Evolutionary conservation across 2,329 filamentous ascomycete genomes (phyloP), one percentile per base, ranked within the genome.

Genomic region (Botrytis galanthina): DNA sequence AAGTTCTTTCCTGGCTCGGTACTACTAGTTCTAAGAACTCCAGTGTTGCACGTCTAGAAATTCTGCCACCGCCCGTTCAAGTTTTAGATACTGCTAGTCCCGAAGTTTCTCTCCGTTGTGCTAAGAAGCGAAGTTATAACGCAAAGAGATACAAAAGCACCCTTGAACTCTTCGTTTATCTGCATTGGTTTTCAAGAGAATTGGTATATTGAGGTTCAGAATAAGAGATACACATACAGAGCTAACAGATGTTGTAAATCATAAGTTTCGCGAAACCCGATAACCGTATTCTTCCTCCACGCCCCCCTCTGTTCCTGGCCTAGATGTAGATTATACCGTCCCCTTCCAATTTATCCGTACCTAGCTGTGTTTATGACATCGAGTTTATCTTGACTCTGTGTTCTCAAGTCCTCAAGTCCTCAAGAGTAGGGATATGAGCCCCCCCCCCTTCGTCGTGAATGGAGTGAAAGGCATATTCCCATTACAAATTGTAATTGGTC

Each of bases 181-280:
- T 57, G 51, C n/a, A 3, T 9, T 57, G 14, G 7, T 4, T 29
- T n/a, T 57, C 7, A 18, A 57, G 14, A 14, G 6, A 9, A 29
- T 9, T 0, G 0, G 12, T 29, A 2, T 29, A 32, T 6, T 9
- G 14, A 9, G 3, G n/a, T 18, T 9, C 14, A 4, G 14, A 29
- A n/a, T 16, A 29, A 29, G 14, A 54, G n/a, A 32, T 32, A 54
- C 14, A 29, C 6, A 9, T 29, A 29, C n/a, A 57, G n/a, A 57
- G n/a, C n/a, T 54, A 29, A 32, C 14, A 1, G n/a, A 18, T 18
- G 7, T 57, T 57, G 7, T 29, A 18, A 29, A 16, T 32, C 14
- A 57, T 8, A 29, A 18, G 14, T 57, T 29, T 29, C 29, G n/a
- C n/a, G 6, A 57, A 7, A 32, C 18, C 8, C 29, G 16, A 57